Conservation (phyloP, 148 eudicot species). For the Hydrangea macrophylla region DNA sequence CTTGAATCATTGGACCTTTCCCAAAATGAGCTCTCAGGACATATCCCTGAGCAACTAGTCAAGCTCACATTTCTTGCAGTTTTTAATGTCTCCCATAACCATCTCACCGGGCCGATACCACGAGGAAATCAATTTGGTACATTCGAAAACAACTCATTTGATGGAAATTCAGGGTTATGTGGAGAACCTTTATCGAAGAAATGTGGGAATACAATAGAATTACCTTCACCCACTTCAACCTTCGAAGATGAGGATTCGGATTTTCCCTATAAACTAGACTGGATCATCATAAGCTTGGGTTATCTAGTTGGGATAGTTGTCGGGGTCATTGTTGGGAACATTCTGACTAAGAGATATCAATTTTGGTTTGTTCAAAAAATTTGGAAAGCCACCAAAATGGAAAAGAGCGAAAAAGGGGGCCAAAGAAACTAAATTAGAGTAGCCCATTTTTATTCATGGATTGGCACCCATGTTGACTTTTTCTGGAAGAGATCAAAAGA, state of each 20-base stretch:
- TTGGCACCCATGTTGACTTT: no score
- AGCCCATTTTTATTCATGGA: no score
- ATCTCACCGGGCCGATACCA: constrained; percentile 33
- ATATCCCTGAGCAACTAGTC: constrained; percentile 31
- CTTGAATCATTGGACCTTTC: constrained; percentile 45
- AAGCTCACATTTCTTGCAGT: constrained; percentile 26
- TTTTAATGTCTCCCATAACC: constrained; percentile 35
- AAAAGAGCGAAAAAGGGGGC: neutral
- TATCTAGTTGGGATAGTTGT: constrained; percentile 17
- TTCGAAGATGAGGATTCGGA: neutral
- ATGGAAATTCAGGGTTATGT: constrained; percentile 32
- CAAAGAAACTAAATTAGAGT: neutral
- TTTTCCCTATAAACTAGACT: constrained; percentile 10
- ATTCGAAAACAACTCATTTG: constrained; percentile 29
- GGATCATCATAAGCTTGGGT: constrained; percentile 31
- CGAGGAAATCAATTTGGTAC: constrained; percentile 34
- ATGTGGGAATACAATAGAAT: constrained; percentile 6
- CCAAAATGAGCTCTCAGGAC: constrained; percentile 33
- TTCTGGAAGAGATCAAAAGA: no score
- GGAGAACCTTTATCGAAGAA: constrained; percentile 27
- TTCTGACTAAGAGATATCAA: neutral
- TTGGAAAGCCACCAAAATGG: neutral
- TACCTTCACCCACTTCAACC: neutral
- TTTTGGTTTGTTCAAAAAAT: constrained; percentile 4
- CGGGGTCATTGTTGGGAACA: constrained; percentile 24